A percentile compares a stretch with the other conserved stretches of the same genome.
Conservation (phyloP, 768 basidiomycete genomes). For the Paxillus involutus region DNA sequence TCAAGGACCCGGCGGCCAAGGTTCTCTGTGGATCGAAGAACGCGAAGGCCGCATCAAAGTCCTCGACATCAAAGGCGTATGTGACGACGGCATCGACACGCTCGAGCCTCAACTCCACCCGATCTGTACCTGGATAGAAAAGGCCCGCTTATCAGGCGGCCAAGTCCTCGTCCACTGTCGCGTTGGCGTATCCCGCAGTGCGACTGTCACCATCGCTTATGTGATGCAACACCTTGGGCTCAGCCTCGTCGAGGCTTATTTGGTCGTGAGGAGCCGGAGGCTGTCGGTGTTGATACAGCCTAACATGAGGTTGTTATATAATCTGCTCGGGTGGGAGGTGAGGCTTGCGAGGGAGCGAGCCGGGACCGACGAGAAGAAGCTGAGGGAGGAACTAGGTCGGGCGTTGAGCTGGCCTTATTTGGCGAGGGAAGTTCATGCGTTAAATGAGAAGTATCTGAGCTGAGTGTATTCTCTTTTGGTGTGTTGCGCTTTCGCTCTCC, state of each 20-base stretch:
- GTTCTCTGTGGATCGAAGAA: slow-evolving; percentile 87
- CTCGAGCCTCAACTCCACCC: slow-evolving; percentile 85
- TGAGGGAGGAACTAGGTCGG: slow-evolving; percentile 61
- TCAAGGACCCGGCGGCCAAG: slow-evolving; percentile 54
- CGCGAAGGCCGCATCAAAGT: slow-evolving; percentile 88
- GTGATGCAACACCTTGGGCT: slow-evolving; percentile 91
- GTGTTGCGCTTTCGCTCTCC: not conserved
- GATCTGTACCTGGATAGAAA: slow-evolving; percentile 93
- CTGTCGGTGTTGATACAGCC: slow-evolving; percentile 93
- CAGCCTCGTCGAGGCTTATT: slow-evolving; percentile 90
- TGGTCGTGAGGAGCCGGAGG: slow-evolving; percentile 86
- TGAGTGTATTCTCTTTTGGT: slow-evolving; percentile 21
- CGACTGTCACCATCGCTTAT: slow-evolving; percentile 95
- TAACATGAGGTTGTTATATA: slow-evolving; percentile 93
- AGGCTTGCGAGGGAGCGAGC: slow-evolving; percentile 80
- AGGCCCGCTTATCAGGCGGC: slow-evolving; percentile 78
- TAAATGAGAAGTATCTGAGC: slow-evolving; percentile 82
- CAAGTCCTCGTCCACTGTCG: slow-evolving; percentile 94
- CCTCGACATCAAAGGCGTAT: slow-evolving; percentile 87
- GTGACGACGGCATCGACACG: slow-evolving; percentile 96
- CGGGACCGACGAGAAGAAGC: slow-evolving; percentile 43
- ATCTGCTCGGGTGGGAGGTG: slow-evolving; percentile 93
- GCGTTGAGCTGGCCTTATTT: slow-evolving; percentile 84
- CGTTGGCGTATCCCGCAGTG: slow-evolving; percentile 97
- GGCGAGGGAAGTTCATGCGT: slow-evolving; percentile 77